Evolutionary conservation across 148 eudicot genomes (phyloP).

Genomic region (Silene uniflora): DNA sequence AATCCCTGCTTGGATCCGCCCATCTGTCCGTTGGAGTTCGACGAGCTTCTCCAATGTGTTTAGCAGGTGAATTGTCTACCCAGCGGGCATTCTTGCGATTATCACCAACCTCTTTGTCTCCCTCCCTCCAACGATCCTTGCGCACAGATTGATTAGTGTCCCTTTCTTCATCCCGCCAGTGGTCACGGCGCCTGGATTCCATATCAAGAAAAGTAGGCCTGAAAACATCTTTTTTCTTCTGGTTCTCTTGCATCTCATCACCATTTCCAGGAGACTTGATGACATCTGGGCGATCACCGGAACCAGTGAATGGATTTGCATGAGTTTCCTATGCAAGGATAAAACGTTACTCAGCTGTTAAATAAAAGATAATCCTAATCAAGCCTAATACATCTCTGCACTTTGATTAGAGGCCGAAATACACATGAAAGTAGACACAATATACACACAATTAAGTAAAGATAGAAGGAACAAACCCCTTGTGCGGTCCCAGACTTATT

Average conservation of each 20-base stretch:
- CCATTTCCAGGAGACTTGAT: slow-evolving; percentile 42
- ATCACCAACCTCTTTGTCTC: slow-evolving; percentile 62
- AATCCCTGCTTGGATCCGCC: slow-evolving; percentile 64
- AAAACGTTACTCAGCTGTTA: neutral
- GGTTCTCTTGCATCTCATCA: slow-evolving; percentile 40
- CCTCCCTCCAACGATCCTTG: slow-evolving; percentile 83
- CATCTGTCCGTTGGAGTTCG: slow-evolving; percentile 56
- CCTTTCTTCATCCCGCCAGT: slow-evolving; percentile 98
- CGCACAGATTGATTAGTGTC: slow-evolving; percentile 69
- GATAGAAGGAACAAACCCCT: slow-evolving; percentile 52
- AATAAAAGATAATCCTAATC: neutral
- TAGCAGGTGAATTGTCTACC: slow-evolving; percentile 47
- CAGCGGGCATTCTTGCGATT: slow-evolving; percentile 55
- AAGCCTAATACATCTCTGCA: neutral
- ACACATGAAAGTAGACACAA: neutral
- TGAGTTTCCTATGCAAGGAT: slow-evolving; percentile 54
- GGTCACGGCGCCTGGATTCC: slow-evolving; percentile 78
- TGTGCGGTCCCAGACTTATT: slow-evolving; percentile 54
- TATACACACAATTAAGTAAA: neutral
- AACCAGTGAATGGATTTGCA: slow-evolving; percentile 38
- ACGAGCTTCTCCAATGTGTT: slow-evolving; percentile 64
- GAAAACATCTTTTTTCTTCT: slow-evolving; percentile 78
- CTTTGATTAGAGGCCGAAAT: neutral
- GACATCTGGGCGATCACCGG: slow-evolving; percentile 36
- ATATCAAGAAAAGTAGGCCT: slow-evolving; percentile 75